Evolutionary conservation across 257 asterid species (phyloP).

Genomic region (Scutellaria minor): DNA sequence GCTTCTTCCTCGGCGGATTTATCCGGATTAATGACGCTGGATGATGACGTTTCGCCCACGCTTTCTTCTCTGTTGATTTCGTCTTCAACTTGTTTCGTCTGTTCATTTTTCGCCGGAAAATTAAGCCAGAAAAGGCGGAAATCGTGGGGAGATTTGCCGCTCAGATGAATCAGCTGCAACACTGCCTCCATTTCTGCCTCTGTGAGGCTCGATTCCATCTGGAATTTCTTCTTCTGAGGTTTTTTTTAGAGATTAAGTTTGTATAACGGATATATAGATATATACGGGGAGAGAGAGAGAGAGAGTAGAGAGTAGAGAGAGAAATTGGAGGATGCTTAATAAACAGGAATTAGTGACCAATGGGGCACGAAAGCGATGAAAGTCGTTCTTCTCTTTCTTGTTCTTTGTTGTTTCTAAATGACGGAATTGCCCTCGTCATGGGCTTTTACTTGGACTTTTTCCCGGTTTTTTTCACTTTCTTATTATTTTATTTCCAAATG

Average conservation of each 20-base stretch:
- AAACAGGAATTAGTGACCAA: slow-evolving; percentile 35
- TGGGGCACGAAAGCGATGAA: slow-evolving; percentile 39
- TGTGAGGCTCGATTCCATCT: slow-evolving; percentile 53
- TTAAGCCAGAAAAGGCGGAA: slow-evolving; percentile 34
- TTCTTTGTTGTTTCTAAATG: slow-evolving; percentile 13
- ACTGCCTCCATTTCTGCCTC: slow-evolving; percentile 70
- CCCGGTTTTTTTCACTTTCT: background rate
- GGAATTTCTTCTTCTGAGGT: background rate
- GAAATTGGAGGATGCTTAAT: background rate
- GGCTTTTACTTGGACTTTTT: background rate
- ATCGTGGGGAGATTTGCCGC: slow-evolving; percentile 46
- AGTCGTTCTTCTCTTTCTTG: slow-evolving; percentile 30
- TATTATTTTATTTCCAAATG: background rate
- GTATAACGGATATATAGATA: background rate
- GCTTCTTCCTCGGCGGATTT: slow-evolving; percentile 32
- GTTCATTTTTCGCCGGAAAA: slow-evolving; percentile 9
- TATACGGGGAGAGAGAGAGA: background rate
- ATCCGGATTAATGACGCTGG: slow-evolving; percentile 20
- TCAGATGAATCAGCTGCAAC: slow-evolving; percentile 62
- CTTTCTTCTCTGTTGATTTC: slow-evolving; percentile 27
- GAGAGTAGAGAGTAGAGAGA: background rate
- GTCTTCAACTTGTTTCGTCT: background rate
- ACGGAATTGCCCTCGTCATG: slow-evolving; percentile 28
- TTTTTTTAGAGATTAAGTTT: slow-evolving; percentile 15
- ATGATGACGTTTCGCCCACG: slow-evolving; percentile 39